phyloP scores from a whole-genome alignment of 495 filamentous ascomycete genomes.

The Penicillium coffeae region DNA sequence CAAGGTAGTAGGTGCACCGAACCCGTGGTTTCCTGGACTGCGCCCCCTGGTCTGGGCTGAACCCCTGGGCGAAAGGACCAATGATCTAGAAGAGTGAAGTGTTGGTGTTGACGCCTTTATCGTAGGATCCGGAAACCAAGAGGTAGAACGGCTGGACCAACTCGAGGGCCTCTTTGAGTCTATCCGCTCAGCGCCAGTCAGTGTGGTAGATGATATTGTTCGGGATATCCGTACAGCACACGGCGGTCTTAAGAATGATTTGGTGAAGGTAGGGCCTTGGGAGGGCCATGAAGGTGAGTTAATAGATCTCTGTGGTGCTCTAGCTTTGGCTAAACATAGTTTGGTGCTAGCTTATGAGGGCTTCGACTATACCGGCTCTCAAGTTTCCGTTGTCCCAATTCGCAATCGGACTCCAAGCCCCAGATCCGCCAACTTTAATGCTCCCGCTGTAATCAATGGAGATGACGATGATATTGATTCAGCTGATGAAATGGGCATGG shows the following conservation, averaged over 20 bases:
- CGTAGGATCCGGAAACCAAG: constrained; percentile 21
- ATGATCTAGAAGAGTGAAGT: too few species aligned
- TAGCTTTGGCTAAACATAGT: too few species aligned
- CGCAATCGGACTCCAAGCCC: constrained; percentile 3
- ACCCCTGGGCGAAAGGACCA: too few species aligned
- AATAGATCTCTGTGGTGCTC: neutral
- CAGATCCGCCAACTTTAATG: constrained; percentile 13
- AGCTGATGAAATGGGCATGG: constrained; percentile 6
- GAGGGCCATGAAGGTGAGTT: constrained; percentile 29
- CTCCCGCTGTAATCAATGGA: neutral
- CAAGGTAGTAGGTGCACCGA: constrained; percentile 23
- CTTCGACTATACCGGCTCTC: constrained; percentile 9
- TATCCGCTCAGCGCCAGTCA: constrained; percentile 36
- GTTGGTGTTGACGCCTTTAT: constrained; percentile 4
- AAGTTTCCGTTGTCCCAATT: constrained; percentile 9
- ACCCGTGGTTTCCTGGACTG: neutral
- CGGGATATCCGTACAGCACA: constrained; percentile 30
- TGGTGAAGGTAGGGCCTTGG: constrained; percentile 25
- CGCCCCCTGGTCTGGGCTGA: neutral
- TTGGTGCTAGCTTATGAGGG: constrained; percentile 16
- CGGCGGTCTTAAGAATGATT: constrained; percentile 15
- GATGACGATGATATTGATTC: constrained; percentile 12
- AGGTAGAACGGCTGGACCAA: constrained; percentile 29
- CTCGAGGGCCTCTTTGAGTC: constrained; percentile 38
- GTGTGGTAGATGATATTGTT: constrained; percentile 33